phyloP scores from a whole-genome alignment of 257 asterid genomes.

The Capsicum baccatum region DNA sequence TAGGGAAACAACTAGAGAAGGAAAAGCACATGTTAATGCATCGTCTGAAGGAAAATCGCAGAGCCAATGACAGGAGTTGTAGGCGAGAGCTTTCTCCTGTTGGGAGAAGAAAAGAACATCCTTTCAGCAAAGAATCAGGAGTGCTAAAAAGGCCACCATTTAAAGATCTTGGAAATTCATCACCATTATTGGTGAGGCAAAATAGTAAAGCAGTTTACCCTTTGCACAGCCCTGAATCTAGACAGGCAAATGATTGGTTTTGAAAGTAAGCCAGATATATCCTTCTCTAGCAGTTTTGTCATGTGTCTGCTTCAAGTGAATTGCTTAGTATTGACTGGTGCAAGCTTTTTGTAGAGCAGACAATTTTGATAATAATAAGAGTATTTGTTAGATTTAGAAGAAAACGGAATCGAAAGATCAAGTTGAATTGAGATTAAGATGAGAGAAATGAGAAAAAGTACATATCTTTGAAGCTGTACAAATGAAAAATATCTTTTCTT shows the following conservation, averaged over 20 bases:
- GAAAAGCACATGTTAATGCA: conserved; percentile 59
- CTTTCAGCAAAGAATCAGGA: conserved; percentile 32
- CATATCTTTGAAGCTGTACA: no score
- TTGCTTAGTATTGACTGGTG: neutral
- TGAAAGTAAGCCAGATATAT: conserved; percentile 6
- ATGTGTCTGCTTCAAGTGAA: neutral
- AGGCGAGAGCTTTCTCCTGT: conserved; percentile 36
- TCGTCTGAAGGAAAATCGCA: conserved; percentile 43
- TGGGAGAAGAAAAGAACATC: conserved; percentile 35
- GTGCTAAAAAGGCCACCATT: conserved; percentile 46
- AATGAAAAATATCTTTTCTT: no score
- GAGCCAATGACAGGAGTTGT: conserved; percentile 28
- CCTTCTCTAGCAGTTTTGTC: neutral
- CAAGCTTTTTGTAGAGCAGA: conserved; percentile 20
- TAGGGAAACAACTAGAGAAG: conserved; percentile 74
- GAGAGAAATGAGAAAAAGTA: no score
- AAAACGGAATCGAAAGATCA: no score
- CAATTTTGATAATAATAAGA: conserved; percentile 6
- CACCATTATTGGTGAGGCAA: conserved; percentile 42
- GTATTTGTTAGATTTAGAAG: no score
- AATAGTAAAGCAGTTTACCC: conserved; percentile 40
- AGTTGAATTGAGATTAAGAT: no score
- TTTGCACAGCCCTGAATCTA: conserved; percentile 41
- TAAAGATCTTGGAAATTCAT: conserved; percentile 56
- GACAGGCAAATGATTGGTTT: neutral